Conservation (phyloP, 441 rosid genomes). For the Monsonia emarginata region DNA sequence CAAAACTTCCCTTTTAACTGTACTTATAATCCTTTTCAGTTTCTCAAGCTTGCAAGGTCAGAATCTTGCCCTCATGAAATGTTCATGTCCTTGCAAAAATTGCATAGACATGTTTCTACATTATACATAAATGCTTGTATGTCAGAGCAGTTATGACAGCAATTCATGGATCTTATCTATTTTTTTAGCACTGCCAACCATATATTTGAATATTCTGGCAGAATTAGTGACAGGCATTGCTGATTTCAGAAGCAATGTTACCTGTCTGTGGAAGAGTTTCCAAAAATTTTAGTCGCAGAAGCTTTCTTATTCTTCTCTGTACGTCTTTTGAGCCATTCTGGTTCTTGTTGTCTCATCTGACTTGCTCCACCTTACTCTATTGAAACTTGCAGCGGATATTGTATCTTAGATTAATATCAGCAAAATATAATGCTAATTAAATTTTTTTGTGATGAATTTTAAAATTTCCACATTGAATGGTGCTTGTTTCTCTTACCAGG, state of each 20-base stretch:
- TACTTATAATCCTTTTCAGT: not conserved
- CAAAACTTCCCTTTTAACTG: not conserved
- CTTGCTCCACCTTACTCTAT: not conserved
- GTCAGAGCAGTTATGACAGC: not conserved
- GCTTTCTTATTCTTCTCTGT: not conserved
- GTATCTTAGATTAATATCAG: not conserved
- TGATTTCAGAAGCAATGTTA: not conserved
- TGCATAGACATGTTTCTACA: not conserved
- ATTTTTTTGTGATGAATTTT: too few species aligned
- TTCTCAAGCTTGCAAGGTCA: not conserved
- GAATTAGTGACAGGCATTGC: not conserved
- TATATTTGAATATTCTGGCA: not conserved
- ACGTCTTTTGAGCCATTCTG: not conserved
- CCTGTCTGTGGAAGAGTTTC: not conserved
- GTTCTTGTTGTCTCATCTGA: not conserved
- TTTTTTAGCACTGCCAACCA: not conserved
- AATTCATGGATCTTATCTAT: not conserved
- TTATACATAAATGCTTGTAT: not conserved
- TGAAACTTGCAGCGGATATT: not conserved
- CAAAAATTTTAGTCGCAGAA: not conserved
- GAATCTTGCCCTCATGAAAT: not conserved
- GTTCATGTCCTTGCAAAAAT: not conserved
- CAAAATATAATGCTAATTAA: too few species aligned
- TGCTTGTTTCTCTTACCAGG: constrained; percentile 32
- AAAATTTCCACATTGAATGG: not conserved